Evolutionary conservation across 805 yeast genomes (phyloP).

Genomic region (Candida yuanshanica): DNA sequence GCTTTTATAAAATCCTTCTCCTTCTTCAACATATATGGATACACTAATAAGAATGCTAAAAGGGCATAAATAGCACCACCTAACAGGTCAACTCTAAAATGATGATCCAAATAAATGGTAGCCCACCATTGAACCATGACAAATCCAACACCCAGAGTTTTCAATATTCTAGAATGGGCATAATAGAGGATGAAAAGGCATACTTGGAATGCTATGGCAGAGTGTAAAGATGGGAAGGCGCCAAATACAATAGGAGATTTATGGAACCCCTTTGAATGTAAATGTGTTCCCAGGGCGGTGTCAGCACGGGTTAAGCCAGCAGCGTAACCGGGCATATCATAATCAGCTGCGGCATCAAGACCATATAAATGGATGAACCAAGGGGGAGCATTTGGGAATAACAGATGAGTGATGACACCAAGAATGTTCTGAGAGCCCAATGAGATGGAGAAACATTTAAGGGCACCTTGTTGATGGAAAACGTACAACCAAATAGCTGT

Average conservation of each 20-base stretch:
- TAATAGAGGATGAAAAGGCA: conserved; percentile 36
- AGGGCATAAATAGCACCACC: conserved; percentile 51
- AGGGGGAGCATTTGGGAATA: conserved; percentile 70
- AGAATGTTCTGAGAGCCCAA: conserved; percentile 55
- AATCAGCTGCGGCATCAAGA: conserved; percentile 45
- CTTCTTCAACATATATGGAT: conserved; percentile 32
- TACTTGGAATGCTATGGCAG: conserved; percentile 55
- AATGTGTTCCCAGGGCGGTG: conserved; percentile 52
- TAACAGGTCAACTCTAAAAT: conserved; percentile 58
- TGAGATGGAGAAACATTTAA: conserved; percentile 46
- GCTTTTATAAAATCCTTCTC: conserved; percentile 22
- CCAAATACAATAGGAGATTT: conserved; percentile 67
- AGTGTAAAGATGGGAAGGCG: conserved; percentile 56
- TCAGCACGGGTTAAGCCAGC: conserved; percentile 69
- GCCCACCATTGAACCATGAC: conserved; percentile 68
- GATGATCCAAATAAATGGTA: conserved; percentile 68
- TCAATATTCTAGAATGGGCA: conserved; percentile 25
- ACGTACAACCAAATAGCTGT: conserved; percentile 59
- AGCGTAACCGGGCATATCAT: conserved; percentile 62
- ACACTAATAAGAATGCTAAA: conserved; percentile 35
- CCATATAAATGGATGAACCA: conserved; percentile 66
- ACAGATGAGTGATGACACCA: conserved; percentile 55
- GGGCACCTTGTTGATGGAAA: conserved; percentile 61
- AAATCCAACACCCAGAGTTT: conserved; percentile 34
- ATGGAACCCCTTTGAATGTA: conserved; percentile 58